Evolutionary conservation across 2,329 filamentous ascomycete species (phyloP).

Genomic region (Neofusicoccum umdonicola): DNA sequence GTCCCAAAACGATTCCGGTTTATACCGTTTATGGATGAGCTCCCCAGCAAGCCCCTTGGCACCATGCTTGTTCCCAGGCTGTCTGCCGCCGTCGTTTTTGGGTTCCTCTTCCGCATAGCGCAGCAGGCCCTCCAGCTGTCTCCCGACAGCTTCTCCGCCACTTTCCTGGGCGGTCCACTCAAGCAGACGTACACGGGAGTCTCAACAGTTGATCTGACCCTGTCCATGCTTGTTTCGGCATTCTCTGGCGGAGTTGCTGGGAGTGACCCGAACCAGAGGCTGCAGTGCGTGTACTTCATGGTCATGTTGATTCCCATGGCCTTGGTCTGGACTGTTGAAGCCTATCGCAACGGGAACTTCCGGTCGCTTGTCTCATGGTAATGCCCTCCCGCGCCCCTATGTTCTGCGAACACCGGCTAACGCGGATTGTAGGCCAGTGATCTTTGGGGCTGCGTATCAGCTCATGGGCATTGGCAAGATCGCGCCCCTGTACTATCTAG

Average conservation of each 20-base stretch:
- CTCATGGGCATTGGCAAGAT: conserved; percentile 19
- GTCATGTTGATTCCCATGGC: not conserved
- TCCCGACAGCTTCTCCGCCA: not conserved
- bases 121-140: not conserved
- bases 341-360: conserved; percentile 2
- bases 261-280: not conserved
- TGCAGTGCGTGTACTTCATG: conserved; percentile 17
- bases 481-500: conserved; percentile 26
- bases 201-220: not conserved
- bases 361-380: conserved; percentile 15
- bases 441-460: conserved; percentile 4
- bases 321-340: conserved; percentile 18
- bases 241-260: not conserved
- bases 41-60: conserved; percentile 6
- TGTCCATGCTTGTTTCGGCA: not conserved
- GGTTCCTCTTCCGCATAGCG: not conserved
- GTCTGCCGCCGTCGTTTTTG: not conserved
- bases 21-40: conserved; percentile 14
- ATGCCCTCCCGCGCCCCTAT: not conserved
- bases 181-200: conserved; percentile 3
- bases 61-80: not conserved
- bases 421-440: not conserved
- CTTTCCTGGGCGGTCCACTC: not conserved
- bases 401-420: not conserved
- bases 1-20: conserved; percentile 4